Base-by-base conservation (phyloP, 768 basidiomycete genomes). In the Paxillus rubicundulus region DNA sequence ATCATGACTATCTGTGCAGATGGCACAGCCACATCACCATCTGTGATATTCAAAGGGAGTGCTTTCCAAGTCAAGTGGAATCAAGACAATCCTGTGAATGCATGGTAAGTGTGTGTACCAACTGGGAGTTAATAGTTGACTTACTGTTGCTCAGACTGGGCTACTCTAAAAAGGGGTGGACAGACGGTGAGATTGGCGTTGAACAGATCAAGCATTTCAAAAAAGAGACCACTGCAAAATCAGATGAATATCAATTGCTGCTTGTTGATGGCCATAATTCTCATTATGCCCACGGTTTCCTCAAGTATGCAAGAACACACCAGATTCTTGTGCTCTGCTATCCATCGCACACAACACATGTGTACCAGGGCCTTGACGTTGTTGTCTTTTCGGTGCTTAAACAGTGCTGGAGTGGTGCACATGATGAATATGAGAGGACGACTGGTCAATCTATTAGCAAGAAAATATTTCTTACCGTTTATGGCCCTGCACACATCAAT, bases 291-390 rank as follows among this genome's bases (percentile, higher is more conserved):
- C 21, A 30, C 8, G 27, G 38, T 10, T 55, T 55, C 45, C 32
- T 52, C 14, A 18, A 47, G 33, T 47, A 47, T 45, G 54, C 54
- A 40, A 2, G 38, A 14, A 30, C 16, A 12, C 53, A 76, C 55
- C 62, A 67, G 2, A 79, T 79, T 27, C 40, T 62, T 36, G 61
- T 79, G 9, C 50, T 78, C 7, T 74, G 71, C 56, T 78, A 77
- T 61, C 77, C 75, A 17, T 59, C 77, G 16, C 77, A 81, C 56
- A 50, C 59, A 4, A 79, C 74, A 0, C 79, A 81, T 53, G 51
- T 74, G 33, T 74, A 70, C 42, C 75, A 77, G 59, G 71, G 72
- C 9, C 70, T 75, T 32, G 73, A 77, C 50, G 66, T 77, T 41
- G 68, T 72, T 8, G 62, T 65, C 20, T 73, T 72, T 44, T 42